Percentiles rank a stretch among this genome's conserved stretches.
phyloP scores from a whole-genome alignment of 31 red algal species.

The Bonnemaisonia californica region DNA sequence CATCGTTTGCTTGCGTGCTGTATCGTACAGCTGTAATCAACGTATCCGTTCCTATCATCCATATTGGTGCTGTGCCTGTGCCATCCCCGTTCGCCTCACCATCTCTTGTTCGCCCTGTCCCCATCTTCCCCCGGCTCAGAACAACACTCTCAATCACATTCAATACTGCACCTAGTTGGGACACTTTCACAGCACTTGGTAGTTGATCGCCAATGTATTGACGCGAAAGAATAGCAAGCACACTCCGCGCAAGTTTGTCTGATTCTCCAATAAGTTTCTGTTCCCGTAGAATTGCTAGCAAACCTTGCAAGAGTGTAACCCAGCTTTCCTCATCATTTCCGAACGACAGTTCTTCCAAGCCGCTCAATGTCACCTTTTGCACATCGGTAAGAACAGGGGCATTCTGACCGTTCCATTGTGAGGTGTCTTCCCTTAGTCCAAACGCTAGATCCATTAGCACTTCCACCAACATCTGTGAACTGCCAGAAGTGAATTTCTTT shows the following conservation, averaged over 20 bases:
- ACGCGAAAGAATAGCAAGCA: conserved; percentile 9
- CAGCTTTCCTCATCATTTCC: conserved; percentile 59
- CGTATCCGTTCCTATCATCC: conserved; percentile 46
- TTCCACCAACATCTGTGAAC: conserved; percentile 52
- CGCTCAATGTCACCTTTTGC: conserved; percentile 55
- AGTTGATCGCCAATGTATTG: conserved; percentile 41
- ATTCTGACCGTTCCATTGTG: not conserved
- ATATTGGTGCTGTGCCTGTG: conserved; percentile 23
- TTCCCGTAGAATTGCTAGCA: conserved; percentile 30
- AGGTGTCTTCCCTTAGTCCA: not conserved
- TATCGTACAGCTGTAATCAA: conserved; percentile 44
- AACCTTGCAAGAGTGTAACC: conserved; percentile 41
- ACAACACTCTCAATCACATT: conserved; percentile 1
- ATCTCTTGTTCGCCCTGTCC: not conserved
- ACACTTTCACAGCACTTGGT: conserved; percentile 25
- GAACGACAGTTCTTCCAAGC: conserved; percentile 50
- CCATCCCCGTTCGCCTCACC: not conserved
- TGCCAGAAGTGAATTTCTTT: conserved; percentile 52
- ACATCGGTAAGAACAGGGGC: conserved; percentile 33
- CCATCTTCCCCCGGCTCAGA: not conserved
- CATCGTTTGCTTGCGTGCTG: conserved; percentile 5
- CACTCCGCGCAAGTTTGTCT: conserved; percentile 1
- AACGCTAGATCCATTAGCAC: conserved; percentile 45
- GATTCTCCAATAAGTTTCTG: conserved; percentile 7
- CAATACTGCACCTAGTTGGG: conserved; percentile 13